Evolutionary conservation across 164 flowering plant genomes (phyloP).

Genomic region (Saururus chinensis): DNA sequence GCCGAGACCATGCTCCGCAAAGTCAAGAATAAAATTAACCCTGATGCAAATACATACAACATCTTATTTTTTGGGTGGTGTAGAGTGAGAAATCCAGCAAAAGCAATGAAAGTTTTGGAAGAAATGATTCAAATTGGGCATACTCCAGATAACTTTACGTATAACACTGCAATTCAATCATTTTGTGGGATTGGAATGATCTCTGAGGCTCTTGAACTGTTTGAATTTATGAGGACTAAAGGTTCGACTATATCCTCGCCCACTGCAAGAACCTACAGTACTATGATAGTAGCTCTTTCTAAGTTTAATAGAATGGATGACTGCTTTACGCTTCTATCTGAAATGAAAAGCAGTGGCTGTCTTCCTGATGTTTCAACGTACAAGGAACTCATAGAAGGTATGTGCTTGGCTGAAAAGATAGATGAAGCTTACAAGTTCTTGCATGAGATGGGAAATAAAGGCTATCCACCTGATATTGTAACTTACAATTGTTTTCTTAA

Average conservation of each 20-base stretch:
- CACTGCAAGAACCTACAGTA: conserved; percentile 74
- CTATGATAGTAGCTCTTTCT: conserved; percentile 71
- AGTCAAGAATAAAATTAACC: conserved; percentile 44
- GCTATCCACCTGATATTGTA: conserved; percentile 89
- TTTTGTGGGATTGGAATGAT: conserved; percentile 78
- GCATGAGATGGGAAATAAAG: conserved; percentile 83
- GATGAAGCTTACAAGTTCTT: conserved; percentile 70
- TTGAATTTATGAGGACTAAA: conserved; percentile 71
- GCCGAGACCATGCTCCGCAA: conserved; percentile 59
- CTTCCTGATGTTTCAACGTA: conserved; percentile 93
- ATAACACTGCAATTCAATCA: conserved; percentile 70
- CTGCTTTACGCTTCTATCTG: conserved; percentile 42
- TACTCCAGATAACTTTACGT: conserved; percentile 76
- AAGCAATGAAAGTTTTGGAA: conserved; percentile 63
- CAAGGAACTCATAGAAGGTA: conserved; percentile 77
- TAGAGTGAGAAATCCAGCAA: conserved; percentile 56
- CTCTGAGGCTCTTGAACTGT: conserved; percentile 53
- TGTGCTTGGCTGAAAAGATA: conserved; percentile 66
- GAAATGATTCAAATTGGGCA: conserved; percentile 71
- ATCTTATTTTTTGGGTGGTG: conserved; percentile 95
- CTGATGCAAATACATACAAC: conserved; percentile 64
- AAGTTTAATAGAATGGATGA: conserved; percentile 57
- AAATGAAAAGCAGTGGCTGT: conserved; percentile 74
- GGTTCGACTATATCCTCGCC: conserved; percentile 79
- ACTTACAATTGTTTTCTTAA: conserved; percentile 89